phyloP scores from a whole-genome alignment of 2,329 filamentous ascomycete genomes.

The Orbilia ellipsospora region DNA sequence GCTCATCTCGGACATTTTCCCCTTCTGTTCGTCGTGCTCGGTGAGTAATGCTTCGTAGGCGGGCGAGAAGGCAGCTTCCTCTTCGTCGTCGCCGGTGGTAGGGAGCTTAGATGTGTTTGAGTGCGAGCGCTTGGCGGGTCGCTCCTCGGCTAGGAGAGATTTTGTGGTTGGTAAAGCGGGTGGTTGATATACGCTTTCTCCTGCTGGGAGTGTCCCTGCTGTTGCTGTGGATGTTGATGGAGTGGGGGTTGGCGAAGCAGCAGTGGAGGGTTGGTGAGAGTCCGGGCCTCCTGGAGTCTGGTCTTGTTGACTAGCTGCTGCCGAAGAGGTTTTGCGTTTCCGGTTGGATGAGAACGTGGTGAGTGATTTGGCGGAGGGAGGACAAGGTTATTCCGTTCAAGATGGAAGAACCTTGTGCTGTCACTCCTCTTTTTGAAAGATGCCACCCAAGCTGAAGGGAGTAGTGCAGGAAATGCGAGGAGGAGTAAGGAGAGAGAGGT shows the following conservation, averaged over 20 bases:
- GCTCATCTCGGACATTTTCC: slow-evolving; percentile 58
- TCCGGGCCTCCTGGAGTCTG: slow-evolving; percentile 22
- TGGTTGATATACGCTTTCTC: neutral
- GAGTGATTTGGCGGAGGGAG: slow-evolving; percentile 24
- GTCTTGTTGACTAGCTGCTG: slow-evolving; percentile 36
- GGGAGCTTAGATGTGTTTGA: slow-evolving; percentile 13
- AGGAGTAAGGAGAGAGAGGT: slow-evolving; percentile 6
- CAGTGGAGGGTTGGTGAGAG: slow-evolving; percentile 14
- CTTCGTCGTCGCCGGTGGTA: slow-evolving; percentile 16
- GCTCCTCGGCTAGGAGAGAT: slow-evolving; percentile 37
- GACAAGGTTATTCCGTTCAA: slow-evolving; percentile 44
- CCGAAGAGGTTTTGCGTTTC: slow-evolving; percentile 50
- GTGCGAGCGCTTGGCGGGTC: slow-evolving; percentile 53
- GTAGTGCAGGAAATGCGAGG: neutral
- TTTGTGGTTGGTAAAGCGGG: slow-evolving; percentile 4
- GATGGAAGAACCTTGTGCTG: slow-evolving; percentile 52
- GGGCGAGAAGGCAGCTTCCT: slow-evolving; percentile 47
- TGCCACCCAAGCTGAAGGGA: neutral
- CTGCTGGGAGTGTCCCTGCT: neutral
- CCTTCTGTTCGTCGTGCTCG: slow-evolving; percentile 45
- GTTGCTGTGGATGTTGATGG: neutral
- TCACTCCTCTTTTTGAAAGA: slow-evolving; percentile 18
- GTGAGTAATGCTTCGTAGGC: slow-evolving; percentile 43
- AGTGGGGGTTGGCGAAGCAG: slow-evolving; percentile 12
- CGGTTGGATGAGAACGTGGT: slow-evolving; percentile 51